Evolutionary conservation across 805 yeast species (phyloP), one percentile per base, ranked within the genome.

Genomic region (Ogataea paradorogensis): DNA sequence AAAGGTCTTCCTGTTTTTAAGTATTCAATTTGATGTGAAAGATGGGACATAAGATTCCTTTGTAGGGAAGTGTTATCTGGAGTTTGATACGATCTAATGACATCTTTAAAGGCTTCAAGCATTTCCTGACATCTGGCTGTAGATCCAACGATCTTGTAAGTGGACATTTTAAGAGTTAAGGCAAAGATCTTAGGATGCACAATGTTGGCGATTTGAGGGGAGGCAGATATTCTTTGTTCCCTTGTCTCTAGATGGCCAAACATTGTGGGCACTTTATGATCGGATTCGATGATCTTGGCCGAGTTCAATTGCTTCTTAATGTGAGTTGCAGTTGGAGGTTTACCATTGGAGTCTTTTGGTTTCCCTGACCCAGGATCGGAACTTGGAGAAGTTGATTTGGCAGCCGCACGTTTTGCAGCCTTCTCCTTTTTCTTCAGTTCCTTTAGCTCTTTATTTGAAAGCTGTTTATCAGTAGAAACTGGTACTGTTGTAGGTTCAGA

Each of bases 11-110:
- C 90, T 8, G 87, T 79, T 54, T 87, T 91, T 52, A 93, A 69
- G 51, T 84, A 87, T 59, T 91, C 99, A 49, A 93, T 93, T 65
- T 93, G 99, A 56, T 84, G 87, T 9, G 95, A 81, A 43, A 93
- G 70, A 61, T 89, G 91, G 23, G 83, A 80, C 0, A 96, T 88
- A 55, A 93, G 73, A 63, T 90, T 86, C 67, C 99, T 80, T 25
- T 90, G 80, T 52, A 93, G 70, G 1, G 95, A 82, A 7, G 93
- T 83, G 40, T 86, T 89, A 28, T 73, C 77, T 5, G 98, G 98
- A 0, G 98, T 89, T 42, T 70, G 66, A 58, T 91, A 93, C 48
- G 88, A 95, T 27, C 61, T 55, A 33, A 93, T 86, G 15, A 93
- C 90, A 21, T 70, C 73, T 62, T 84, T 81, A 65, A 93, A 93